Conservation (phyloP, 208 protist species). For the Jaenimonas drosophilae region DNA sequence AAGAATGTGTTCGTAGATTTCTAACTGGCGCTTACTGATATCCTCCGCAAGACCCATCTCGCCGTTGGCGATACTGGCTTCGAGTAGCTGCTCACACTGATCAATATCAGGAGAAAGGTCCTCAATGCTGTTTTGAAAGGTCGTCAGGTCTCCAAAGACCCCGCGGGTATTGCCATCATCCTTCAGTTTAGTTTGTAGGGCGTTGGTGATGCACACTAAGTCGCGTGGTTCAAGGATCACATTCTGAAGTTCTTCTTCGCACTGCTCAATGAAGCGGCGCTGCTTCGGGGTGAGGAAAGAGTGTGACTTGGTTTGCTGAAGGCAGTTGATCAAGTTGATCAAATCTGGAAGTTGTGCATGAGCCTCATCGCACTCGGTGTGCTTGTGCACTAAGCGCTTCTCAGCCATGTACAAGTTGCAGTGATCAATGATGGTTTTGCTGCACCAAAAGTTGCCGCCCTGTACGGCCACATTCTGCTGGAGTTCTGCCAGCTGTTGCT, state of each 20-base stretch:
- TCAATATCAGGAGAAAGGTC: slow-evolving; percentile 79
- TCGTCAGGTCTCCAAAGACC: slow-evolving; percentile 66
- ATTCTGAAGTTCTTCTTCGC: slow-evolving; percentile 52
- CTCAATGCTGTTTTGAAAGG: slow-evolving; percentile 79
- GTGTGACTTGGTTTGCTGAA: slow-evolving; percentile 70
- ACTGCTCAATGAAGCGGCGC: slow-evolving; percentile 71
- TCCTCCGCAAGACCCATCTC: slow-evolving; percentile 87
- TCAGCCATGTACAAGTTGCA: slow-evolving; percentile 82
- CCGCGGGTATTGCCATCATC: slow-evolving; percentile 73
- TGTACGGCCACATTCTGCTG: slow-evolving; percentile 52
- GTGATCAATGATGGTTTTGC: slow-evolving; percentile 83
- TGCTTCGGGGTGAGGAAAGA: slow-evolving; percentile 82
- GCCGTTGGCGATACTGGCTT: slow-evolving; percentile 79
- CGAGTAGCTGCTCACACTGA: slow-evolving; percentile 83
- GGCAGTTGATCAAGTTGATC: slow-evolving; percentile 58
- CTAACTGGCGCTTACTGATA: slow-evolving; percentile 74
- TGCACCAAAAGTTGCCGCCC: slow-evolving; percentile 69
- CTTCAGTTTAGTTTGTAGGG: slow-evolving; percentile 71
- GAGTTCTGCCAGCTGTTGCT: slow-evolving; percentile 77
- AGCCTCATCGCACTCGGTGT: slow-evolving; percentile 9
- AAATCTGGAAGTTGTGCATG: slow-evolving; percentile 58
- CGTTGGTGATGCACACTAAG: slow-evolving; percentile 72
- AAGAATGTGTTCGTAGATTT: slow-evolving; percentile 82
- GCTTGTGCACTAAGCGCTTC: slow-evolving; percentile 36
- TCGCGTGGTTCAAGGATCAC: slow-evolving; percentile 76